Conservation (phyloP, 2,329 filamentous ascomycete species). For the Monosporascus cannonballus region DNA sequence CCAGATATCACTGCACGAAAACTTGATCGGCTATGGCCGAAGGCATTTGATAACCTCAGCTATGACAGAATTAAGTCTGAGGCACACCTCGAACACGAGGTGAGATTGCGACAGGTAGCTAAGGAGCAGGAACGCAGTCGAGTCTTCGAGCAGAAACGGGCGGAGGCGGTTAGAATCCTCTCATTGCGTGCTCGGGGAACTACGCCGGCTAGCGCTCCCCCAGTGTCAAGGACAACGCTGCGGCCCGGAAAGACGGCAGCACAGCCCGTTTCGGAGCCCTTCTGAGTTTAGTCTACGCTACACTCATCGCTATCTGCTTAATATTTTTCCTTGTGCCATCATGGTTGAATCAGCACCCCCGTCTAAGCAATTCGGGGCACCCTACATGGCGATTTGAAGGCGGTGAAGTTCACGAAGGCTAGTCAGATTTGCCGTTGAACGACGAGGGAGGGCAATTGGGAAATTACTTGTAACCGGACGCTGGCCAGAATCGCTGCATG, state of each 20-base stretch:
- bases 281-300: background rate
- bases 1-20: slow-evolving; percentile 32
- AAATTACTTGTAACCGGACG: too few species aligned
- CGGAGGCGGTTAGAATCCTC: slow-evolving; percentile 38
- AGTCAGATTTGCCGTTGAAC: too few species aligned
- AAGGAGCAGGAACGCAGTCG: slow-evolving; percentile 43
- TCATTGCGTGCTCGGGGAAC: slow-evolving; percentile 11
- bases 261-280: background rate
- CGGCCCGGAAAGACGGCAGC: background rate
- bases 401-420: too few species aligned
- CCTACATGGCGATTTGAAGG: too few species aligned
- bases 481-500: too few species aligned
- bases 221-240: slow-evolving; percentile 3
- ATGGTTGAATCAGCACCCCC: too few species aligned
- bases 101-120: slow-evolving; percentile 35
- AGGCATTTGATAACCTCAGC: slow-evolving; percentile 38
- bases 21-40: slow-evolving; percentile 43
- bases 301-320: too few species aligned
- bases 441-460: too few species aligned
- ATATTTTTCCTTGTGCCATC: too few species aligned
- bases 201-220: slow-evolving; percentile 11
- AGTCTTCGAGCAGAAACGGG: slow-evolving; percentile 42
- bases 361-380: too few species aligned
- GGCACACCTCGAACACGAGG: slow-evolving; percentile 38
- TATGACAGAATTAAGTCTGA: slow-evolving; percentile 35